Evolutionary conservation across 176 grass and related monocot genomes (phyloP), one percentile per base, ranked within the genome.

Genomic region (Carex parvula): DNA sequence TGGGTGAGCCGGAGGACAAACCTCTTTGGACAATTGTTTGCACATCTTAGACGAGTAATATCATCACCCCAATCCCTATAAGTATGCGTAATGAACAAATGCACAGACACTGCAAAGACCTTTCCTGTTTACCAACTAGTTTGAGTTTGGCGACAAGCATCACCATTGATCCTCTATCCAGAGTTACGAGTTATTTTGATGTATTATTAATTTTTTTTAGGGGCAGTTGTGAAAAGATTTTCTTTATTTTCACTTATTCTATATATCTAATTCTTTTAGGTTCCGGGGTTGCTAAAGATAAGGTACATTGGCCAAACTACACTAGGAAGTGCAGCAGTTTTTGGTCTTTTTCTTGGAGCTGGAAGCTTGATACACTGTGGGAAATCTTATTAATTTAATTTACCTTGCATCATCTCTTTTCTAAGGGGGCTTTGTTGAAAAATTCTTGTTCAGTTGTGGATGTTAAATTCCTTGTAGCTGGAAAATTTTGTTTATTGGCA

Each of bases 351-450:
- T 89, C 71, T 98, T 81, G 95, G 90, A 85, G 92, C 95, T 54
- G 95, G 95, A 24, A 98, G 95, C 82, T 93, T 98, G 87, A 98
- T 98, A 93, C 95, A 98, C 30, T 94, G 90, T 77, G 95, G 95
- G 39, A 98, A 91, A 84, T 91, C 82, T 24, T 94, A 94, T 82
- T 98, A 91, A 90, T 59, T 82, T n/a, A 22, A 8, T 26, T 79
- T 75, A 17, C 0, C 68, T 84, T 52, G 33, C 80, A 46, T 81
- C n/a, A 66, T 65, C 55, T 39, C 79, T 44, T 84, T 79, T 82
- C n/a, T 32, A 54, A 65, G 58, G 44, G n/a, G n/a, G 30, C 4
- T 83, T 32, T 83, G 44, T 53, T 66, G 5, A 67, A 83, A 83
- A 33, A n/a, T 83, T 69, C 54, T 44, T 68, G 42, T 18, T 83